Evolutionary conservation across 2,329 filamentous ascomycete genomes (phyloP), one percentile per base, ranked within the genome.

Genomic region (Onygenales sp.): DNA sequence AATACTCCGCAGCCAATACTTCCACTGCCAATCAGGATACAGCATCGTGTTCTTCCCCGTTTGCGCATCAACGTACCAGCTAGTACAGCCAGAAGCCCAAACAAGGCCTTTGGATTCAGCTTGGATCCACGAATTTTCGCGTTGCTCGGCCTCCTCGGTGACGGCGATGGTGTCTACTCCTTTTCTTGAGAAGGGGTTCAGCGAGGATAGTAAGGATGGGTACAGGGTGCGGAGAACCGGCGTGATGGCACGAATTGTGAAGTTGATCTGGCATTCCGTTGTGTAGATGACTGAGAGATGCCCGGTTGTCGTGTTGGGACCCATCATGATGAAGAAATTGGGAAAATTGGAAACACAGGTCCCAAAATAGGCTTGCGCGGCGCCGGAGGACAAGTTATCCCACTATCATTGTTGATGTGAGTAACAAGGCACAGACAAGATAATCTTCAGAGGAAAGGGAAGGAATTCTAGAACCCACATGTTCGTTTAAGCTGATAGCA

Each of bases 231-330:
- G 55, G 31, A 76, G 58, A 36, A 79, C 66, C 0, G 76, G 75
- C 0, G 57, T 58, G 10, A 79, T 64, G 0, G 75, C 61, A 7
- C 72, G 67, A 6, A 74, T 60, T 14, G 66, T 66, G 55, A 76
- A 76, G 60, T 77, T 77, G 51, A 79, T 75, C 54, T 79, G 75
- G 57, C 76, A 78, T 58, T 79, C 76, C 0, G 72, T 72, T 0
- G 75, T 74, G 59, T 75, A 78, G 17, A 78, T 74, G 3, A 78
- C 76, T 0, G 71, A 75, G 0, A 76, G 62, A 57, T 79, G 77
- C 0, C 76, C 76, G 0, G 72, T 78, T 2, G 74, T 64, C 0
- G 72, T 75, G 57, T 75, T 75, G 8, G 68, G 74, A 0, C 73
- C 72, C 65, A 74, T 69, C 54, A 73, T 63, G 35, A 72, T 68